Evolutionary conservation across 2,329 filamentous ascomycete species (phyloP).

Genomic region (Aschersonia sp.): DNA sequence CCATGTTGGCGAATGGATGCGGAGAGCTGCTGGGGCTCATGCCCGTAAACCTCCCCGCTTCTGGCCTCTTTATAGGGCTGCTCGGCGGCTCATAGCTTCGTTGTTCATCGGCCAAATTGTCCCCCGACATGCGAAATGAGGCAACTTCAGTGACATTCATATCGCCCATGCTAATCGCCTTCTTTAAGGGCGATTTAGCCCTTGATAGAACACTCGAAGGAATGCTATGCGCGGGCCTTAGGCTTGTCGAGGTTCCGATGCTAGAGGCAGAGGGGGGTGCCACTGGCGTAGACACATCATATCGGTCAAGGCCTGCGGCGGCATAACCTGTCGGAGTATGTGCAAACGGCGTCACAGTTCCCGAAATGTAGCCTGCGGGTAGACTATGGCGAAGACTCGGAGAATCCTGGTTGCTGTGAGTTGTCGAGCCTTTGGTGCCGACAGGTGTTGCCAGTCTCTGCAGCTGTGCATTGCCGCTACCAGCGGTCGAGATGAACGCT

Average conservation of each 20-base stretch:
- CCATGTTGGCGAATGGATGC: slow-evolving; percentile 24
- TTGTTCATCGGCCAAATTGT: slow-evolving; percentile 46
- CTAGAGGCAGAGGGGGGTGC: slow-evolving; percentile 10
- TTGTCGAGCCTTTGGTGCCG: neutral
- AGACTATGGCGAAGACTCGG: slow-evolving; percentile 17
- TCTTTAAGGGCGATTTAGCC: slow-evolving; percentile 70
- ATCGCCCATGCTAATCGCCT: slow-evolving; percentile 50
- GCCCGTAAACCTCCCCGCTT: slow-evolving; percentile 13
- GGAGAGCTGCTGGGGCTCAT: slow-evolving; percentile 10
- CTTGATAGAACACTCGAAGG: slow-evolving; percentile 70
- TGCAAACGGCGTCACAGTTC: neutral
- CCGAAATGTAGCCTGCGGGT: slow-evolving; percentile 13
- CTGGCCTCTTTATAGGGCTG: slow-evolving; percentile 25
- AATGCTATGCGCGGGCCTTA: slow-evolving; percentile 40
- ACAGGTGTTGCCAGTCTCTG: slow-evolving; percentile 27
- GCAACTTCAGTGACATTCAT: slow-evolving; percentile 25
- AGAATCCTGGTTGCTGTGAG: neutral
- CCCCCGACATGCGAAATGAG: slow-evolving; percentile 43
- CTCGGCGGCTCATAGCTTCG: slow-evolving; percentile 19
- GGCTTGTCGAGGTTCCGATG: slow-evolving; percentile 9
- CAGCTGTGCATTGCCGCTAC: neutral
- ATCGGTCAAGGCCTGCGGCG: neutral
- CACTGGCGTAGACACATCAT: slow-evolving; percentile 4
- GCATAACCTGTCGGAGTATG: slow-evolving; percentile 1
- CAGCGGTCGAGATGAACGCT: slow-evolving; percentile 58